Base-by-base conservation (phyloP, 306 rosid species). In the Rubus parviflorus region DNA sequence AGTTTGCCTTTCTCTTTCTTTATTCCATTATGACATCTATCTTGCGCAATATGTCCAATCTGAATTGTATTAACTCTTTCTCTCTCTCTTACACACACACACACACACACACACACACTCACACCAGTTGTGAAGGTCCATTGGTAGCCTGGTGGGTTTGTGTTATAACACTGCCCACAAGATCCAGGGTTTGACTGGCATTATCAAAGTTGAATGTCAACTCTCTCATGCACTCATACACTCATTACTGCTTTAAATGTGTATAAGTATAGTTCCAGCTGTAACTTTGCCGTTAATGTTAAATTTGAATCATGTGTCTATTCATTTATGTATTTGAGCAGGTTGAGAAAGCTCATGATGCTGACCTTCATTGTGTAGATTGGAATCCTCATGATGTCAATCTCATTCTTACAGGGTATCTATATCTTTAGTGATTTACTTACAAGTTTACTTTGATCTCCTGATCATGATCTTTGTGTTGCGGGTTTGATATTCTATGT, bases 361-460 rank as follows among this genome's bases (percentile, higher is more conserved):
- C 97, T 77, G 97, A 93, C 85, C 94, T 93, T 83, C 97, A 93
- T 69, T 93, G 97, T 69, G 96, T 93, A 68, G 97, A 93, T 84
- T 93, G 97, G 96, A 93, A 90, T 78, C 97, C 91, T 30, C 92
- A 89, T 84, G 96, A 90, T 81, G 88, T 85, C 76, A 95, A 95
- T 87, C 88, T 90, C 81, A 88, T 93, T 81, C 89, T 93, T 20
- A 90, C 98, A 56, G 97, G 97, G 97, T 92, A 90, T 80, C 77
- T 70, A 43, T 67, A 42, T 56, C 79, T 62, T 43, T n/a, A 9
- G 13, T 9, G 38, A 22, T 20, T 62, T 17, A 16, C 48, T 35
- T 62, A 19, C 15, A 19, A 58, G 56, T 56, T 57, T 22, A 6
- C 68, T 47, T 48, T 47, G n/a, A 41, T 45, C 13, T 61, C 70